Evolutionary conservation across 805 yeast species (phyloP), one percentile per base, ranked within the genome.

Genomic region (Jamesozyma jinghongensis): DNA sequence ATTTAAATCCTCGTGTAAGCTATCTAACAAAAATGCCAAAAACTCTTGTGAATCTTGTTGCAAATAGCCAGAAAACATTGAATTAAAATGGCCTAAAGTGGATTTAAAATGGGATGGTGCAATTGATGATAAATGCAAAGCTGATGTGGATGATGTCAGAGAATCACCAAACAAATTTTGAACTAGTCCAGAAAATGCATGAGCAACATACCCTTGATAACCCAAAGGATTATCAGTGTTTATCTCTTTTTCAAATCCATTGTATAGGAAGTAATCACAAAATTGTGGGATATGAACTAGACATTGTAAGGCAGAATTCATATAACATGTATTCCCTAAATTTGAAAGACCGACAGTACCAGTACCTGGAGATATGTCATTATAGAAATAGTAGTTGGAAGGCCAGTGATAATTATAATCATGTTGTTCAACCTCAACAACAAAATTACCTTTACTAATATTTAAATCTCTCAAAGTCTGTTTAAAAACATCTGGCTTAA

Each of bases 31-130:
- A 70, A 85, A 90, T 13, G 95, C 87, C 37, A 90, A 68, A 53
- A 92, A 82, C 56, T 92, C 97, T 59, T 92, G 97, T 0, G 97
- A 85, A 57, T 90, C 98, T 56, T 90, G 97, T 59, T 92, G 97
- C 49, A 75, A 77, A 54, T 81, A 86, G 0, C 92, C 95, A 0
- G 83, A 73, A 66, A 92, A 92, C 77, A 85, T 77, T 1, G 81
- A 73, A 31, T 87, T 83, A 54, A 73, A 83, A 45, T 79, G 73
- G 0, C 97, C 97, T 27, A 90, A 71, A 0, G 85, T 78, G 27
- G 70, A 66, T 52, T 85, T 86, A 65, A 90, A 87, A 26, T 78
- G 83, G 32, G 84, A 65, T 1, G 97, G 97, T 1, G 86, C 65
- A 45, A 61, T 65, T 3, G 63, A 48, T 11, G 59, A 39, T 0